These are phyloP conservation scores for Pascua sp. DNA, from an alignment of 1,284 basidiomycete genomes.

Conservation along the genomic window DNA sequence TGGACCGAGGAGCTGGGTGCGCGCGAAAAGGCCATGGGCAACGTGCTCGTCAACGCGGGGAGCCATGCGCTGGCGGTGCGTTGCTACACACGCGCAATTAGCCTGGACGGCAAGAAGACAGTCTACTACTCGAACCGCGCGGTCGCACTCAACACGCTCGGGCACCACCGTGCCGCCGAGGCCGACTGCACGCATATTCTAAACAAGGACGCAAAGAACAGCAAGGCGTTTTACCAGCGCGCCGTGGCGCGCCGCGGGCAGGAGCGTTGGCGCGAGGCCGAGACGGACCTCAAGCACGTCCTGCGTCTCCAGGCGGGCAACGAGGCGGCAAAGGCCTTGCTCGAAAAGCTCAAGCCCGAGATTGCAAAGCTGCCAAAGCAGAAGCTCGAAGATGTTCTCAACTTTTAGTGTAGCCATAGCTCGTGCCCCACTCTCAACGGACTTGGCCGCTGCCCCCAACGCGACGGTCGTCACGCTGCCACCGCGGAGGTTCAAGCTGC, in stretches of 20 bases:
- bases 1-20: constrained; percentile 49
- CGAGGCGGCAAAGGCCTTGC: constrained; percentile 39
- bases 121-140: constrained; percentile 50
- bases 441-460: too few species aligned
- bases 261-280: constrained; percentile 43
- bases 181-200: constrained; percentile 45
- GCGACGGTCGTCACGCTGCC: too few species aligned
- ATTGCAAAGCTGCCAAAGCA: constrained; percentile 34
- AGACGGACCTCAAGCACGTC: constrained; percentile 39
- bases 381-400: constrained; percentile 31
- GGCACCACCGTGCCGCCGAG: constrained; percentile 42
- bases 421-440: too few species aligned
- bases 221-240: constrained; percentile 48
- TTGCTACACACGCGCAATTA: constrained; percentile 49
- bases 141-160: constrained; percentile 46
- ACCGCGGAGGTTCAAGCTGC: too few species aligned
- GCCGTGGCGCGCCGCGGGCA: constrained; percentile 43
- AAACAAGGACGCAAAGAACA: constrained; percentile 43
- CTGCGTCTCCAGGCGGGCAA: constrained; percentile 34
- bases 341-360: constrained; percentile 31
- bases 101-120: constrained; percentile 49
- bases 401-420: constrained; percentile 25
- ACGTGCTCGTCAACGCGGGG: constrained; percentile 40
- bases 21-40: constrained; percentile 47
- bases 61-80: constrained; percentile 35